Evolutionary conservation across 1,139 yeast genomes (phyloP).

Genomic region (Scheffersomyces stambukii): DNA sequence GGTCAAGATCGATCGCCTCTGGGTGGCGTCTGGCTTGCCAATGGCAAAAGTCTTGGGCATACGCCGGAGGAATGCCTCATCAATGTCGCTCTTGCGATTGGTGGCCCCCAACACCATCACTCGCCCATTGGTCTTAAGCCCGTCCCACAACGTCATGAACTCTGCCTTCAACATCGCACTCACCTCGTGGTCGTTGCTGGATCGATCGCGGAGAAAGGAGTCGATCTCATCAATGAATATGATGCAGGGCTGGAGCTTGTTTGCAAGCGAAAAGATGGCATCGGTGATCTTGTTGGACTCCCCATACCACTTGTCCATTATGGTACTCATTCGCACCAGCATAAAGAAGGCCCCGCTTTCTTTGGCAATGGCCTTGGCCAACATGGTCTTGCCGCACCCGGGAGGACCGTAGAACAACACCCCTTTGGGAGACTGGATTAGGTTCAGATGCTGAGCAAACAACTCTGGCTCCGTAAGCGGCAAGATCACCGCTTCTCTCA

Average conservation of each 20-base stretch:
- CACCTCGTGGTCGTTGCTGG: conserved; percentile 88
- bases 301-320: conserved; percentile 98
- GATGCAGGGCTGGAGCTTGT: conserved; percentile 89
- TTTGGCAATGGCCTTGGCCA: conserved; percentile 91
- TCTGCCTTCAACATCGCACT: conserved; percentile 94
- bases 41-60: conserved; percentile 89
- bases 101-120: conserved; percentile 93
- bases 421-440: conserved; percentile 90
- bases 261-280: conserved; percentile 87
- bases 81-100: conserved; percentile 87
- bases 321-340: conserved; percentile 87
- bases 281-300: conserved; percentile 93
- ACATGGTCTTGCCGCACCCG: conserved; percentile 97
- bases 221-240: conserved; percentile 96
- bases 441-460: conserved; percentile 56
- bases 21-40: conserved; percentile 63
- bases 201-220: conserved; percentile 84
- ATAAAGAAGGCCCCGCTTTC: conserved; percentile 92
- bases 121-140: conserved; percentile 72
- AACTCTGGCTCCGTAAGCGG: conserved; percentile 77
- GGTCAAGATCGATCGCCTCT: conserved; percentile 64
- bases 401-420: conserved; percentile 94
- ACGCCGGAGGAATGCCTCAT: conserved; percentile 85
- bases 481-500: conserved; percentile 81
- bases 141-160: conserved; percentile 98